Percentiles rank a stretch among this genome's conserved stretches.
These are phyloP conservation scores for Pythium insidiosum DNA, from an alignment of 352 stramenopile species.

Conservation along the genomic window DNA sequence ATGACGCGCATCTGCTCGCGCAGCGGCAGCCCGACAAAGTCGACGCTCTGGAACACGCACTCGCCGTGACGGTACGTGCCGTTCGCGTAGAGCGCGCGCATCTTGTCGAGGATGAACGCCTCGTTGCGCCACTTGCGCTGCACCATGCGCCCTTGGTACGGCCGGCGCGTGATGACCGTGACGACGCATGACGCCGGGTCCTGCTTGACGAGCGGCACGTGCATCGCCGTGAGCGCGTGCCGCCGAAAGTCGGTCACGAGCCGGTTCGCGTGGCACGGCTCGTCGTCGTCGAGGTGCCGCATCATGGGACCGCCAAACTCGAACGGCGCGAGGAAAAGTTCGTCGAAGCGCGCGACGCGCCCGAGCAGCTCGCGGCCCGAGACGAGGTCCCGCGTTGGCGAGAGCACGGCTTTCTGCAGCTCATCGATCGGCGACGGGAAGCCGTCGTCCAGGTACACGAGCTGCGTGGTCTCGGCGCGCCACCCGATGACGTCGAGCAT, in stretches of 20 bases:
- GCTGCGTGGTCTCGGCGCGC: background rate
- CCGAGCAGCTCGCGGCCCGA: conserved; percentile 11
- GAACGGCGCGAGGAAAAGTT: conserved; percentile 38
- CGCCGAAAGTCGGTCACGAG: conserved; percentile 37
- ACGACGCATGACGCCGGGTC: background rate
- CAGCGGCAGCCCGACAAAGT: conserved; percentile 54
- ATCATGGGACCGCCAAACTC: conserved; percentile 51
- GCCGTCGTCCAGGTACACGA: conserved; percentile 17
- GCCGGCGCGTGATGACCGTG: conserved; percentile 10
- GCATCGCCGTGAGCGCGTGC: conserved; percentile 1
- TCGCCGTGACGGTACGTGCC: background rate
- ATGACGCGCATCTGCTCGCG: conserved; percentile 56
- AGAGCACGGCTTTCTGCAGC: conserved; percentile 10
- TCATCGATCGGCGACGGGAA: conserved; percentile 10
- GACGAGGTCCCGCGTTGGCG: conserved; percentile 8
- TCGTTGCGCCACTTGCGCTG: conserved; percentile 23
- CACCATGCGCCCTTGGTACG: conserved; percentile 6
- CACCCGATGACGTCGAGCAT: conserved; percentile 8
- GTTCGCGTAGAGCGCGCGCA: conserved; percentile 15
- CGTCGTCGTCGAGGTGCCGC: conserved; percentile 47
- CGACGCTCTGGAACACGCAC: conserved; percentile 40
- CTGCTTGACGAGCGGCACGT: no score
- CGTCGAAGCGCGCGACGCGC: conserved; percentile 18
- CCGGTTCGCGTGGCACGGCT: conserved; percentile 41
- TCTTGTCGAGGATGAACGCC: conserved; percentile 7